These are phyloP conservation scores for Amanita rubescens DNA, from an alignment of 768 basidiomycete species.

Conservation along the genomic window DNA sequence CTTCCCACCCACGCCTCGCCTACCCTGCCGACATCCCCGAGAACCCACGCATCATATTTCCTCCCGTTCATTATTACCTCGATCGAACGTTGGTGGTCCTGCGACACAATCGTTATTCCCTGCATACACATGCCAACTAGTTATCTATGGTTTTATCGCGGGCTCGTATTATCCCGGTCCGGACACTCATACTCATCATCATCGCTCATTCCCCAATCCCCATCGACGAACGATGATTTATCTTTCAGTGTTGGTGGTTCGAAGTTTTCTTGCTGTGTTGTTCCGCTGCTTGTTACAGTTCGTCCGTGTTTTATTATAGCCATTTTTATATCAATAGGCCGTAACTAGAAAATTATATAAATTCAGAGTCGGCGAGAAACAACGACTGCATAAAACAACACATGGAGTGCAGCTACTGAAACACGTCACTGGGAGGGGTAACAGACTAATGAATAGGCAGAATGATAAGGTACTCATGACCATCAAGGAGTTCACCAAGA, in stretches of 20 bases:
- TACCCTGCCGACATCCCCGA: background rate
- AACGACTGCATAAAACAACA: too few species aligned
- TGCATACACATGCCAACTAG: constrained; percentile 4
- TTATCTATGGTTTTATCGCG: constrained; percentile 3
- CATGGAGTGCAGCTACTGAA: too few species aligned
- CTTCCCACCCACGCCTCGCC: background rate
- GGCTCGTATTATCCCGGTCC: constrained; percentile 3
- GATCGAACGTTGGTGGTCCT: background rate
- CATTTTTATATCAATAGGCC: too few species aligned
- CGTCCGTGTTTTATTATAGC: constrained; percentile 1
- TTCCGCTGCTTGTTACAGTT: background rate
- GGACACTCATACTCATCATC: background rate
- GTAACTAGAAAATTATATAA: too few species aligned
- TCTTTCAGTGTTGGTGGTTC: background rate
- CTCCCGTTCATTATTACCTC: background rate
- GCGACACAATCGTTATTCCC: background rate
- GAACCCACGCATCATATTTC: background rate
- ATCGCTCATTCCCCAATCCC: too few species aligned
- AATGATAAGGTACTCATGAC: constrained; percentile 21
- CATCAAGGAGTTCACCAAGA: constrained; percentile 22
- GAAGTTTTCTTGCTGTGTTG: background rate
- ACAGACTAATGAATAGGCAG: too few species aligned
- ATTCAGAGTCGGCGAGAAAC: too few species aligned
- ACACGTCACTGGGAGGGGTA: too few species aligned
- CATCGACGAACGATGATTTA: background rate